Base-by-base conservation (phyloP, 208 protist genomes). In the Polymyxa betae region DNA sequence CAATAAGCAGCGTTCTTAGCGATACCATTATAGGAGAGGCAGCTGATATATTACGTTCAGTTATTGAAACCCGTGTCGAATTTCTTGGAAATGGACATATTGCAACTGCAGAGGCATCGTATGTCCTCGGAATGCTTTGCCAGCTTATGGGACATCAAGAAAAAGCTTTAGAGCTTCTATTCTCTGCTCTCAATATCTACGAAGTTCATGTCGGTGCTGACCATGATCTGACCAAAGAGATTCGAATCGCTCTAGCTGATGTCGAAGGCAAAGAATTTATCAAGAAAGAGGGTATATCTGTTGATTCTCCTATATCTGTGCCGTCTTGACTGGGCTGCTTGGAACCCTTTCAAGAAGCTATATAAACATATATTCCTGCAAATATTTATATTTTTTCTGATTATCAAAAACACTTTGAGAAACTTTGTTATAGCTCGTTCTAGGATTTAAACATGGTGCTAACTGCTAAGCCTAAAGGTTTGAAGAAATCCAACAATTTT, bases 141-240 rank as follows among this genome's bases (percentile, higher is more conserved):
- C 72, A 82, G 5, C 72, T 82, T 35, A 82, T n/a, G 12, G 72
- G 72, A 20, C 72, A 82, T 43, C 12, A 45, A 5, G 72, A 82
- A 5, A 82, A 82, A 43, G 72, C 72, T 43, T 12, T 20, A n/a
- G 16, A 82, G 35, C 72, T 82, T 20, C 35, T 38, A 20, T 5
- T 16, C 5, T 45, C 72, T 20, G 72, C 72, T 5, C 16, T 82
- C 12, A 5, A n/a, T 20, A 82, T 82, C 5, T 82, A 82, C n/a
- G 72, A 82, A n/a, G 72, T 82, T 5, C 72, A 82, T n/a, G 72
- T 82, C 72, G 72, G 72, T 43, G 16, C 5, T 5, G 72, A 82
- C n/a, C 72, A 82, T n/a, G 40, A 82, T 43, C 72, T 82, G 72
- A 82, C 72, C 72, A 82, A 45, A 35, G 72, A 82, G 5, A 82